Conservation (phyloP, 495 filamentous ascomycete species). For the Amniculicola lignicola region DNA sequence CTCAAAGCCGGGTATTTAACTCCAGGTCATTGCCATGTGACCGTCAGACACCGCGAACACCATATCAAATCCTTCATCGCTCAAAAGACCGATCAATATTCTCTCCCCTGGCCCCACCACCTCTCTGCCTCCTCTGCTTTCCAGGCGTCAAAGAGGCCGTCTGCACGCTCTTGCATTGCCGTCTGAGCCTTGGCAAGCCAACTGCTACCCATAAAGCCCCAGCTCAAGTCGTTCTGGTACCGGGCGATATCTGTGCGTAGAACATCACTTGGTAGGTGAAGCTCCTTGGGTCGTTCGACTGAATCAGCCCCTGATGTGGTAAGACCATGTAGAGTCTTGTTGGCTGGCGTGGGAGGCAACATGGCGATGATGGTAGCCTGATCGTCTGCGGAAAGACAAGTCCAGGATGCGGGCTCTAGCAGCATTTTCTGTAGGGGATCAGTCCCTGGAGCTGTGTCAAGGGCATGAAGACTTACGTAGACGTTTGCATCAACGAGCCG, state of each 20-base stretch:
- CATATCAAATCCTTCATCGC: not conserved
- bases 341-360: conserved; percentile 2
- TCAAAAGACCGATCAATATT: no score
- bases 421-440: not conserved
- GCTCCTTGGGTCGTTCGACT: conserved; percentile 47
- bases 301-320: conserved; percentile 37
- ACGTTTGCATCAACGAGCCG: conserved; percentile 55
- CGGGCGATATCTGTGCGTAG: conserved; percentile 55
- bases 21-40: no score
- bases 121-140: conserved; percentile 63
- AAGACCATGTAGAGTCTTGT: not conserved
- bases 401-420: conserved; percentile 39
- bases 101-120: conserved; percentile 71
- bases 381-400: not conserved
- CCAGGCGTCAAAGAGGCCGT: conserved; percentile 68
- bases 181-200: conserved; percentile 65
- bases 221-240: conserved; percentile 58
- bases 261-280: conserved; percentile 47
- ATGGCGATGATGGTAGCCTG: not conserved
- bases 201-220: conserved; percentile 60
- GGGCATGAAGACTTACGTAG: conserved; percentile 47
- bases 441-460: not conserved
- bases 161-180: conserved; percentile 59
- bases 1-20: no score
- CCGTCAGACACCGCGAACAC: no score